A percentile compares a stretch with the other conserved stretches of the same genome.
Conservation (phyloP, 225 moss, liverwort and hornwort genomes). For the Marchantia polymorpha region DNA sequence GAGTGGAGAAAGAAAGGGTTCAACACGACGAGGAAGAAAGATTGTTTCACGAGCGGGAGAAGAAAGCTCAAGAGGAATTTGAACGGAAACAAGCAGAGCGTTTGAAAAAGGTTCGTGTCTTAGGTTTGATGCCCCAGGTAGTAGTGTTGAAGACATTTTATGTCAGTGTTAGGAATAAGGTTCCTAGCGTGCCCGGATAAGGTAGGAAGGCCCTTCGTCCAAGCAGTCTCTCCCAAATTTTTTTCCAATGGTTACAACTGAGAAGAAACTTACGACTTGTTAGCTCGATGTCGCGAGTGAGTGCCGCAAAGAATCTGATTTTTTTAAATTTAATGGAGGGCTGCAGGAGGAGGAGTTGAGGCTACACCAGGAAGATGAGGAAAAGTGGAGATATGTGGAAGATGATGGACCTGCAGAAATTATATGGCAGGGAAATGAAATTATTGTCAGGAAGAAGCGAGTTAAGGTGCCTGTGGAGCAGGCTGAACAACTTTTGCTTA, state of each 20-base stretch:
- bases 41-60: conserved; percentile 71
- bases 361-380: conserved; percentile 41
- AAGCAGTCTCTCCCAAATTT: not conserved
- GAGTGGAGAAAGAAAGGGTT: conserved; percentile 41
- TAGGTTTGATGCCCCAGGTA: not conserved
- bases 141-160: not conserved
- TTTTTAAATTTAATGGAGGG: not conserved
- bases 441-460: conserved; percentile 71
- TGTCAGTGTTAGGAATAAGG: not conserved
- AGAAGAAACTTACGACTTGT: too few relatives aligned
- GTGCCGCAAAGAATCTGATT: not conserved
- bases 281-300: not conserved
- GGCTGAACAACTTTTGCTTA: conserved; percentile 3
- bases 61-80: conserved; percentile 58
- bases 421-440: conserved; percentile 95
- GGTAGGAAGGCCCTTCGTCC: not conserved
- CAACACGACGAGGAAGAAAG: conserved; percentile 77
- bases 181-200: not conserved
- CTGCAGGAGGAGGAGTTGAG: conserved; percentile 48
- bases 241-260: too few relatives aligned
- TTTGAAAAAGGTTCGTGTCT: conserved; percentile 26
- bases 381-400: conserved; percentile 76
- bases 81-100: conserved; percentile 43
- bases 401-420: conserved; percentile 96
- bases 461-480: conserved; percentile 46